Evolutionary conservation across 2,329 filamentous ascomycete species (phyloP).

Genomic region (Fusarium keratoplasticum): DNA sequence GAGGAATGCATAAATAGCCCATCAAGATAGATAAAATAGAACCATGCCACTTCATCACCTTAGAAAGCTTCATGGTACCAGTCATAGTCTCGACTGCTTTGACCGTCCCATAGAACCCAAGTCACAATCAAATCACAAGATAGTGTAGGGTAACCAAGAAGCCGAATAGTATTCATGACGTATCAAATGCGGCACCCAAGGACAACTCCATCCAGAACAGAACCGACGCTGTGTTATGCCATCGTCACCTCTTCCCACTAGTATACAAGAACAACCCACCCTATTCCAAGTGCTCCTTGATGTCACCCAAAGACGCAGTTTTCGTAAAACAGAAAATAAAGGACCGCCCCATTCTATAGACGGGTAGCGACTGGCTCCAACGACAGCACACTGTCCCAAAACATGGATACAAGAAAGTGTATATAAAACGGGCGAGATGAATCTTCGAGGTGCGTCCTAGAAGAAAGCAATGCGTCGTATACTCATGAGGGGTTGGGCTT

Average conservation of each 20-base stretch:
- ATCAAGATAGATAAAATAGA: background rate
- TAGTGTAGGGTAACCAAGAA: constrained; percentile 9
- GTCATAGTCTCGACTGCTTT: background rate
- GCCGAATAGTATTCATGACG: background rate
- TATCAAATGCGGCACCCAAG: constrained; percentile 19
- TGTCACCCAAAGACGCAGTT: constrained; percentile 21
- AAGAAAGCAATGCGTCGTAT: constrained; percentile 18
- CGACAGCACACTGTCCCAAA: constrained; percentile 11
- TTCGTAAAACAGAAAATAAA: constrained; percentile 16
- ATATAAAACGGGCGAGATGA: background rate
- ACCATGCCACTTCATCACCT: background rate
- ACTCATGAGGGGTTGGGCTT: constrained; percentile 25
- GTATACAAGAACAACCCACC: constrained; percentile 24
- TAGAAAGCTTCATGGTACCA: background rate
- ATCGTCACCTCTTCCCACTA: constrained; percentile 17
- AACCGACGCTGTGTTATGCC: constrained; percentile 27
- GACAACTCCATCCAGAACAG: constrained; percentile 29
- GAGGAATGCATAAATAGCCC: background rate
- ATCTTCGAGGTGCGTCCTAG: background rate
- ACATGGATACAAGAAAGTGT: constrained; percentile 29
- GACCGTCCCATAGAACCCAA: background rate
- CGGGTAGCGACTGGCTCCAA: background rate
- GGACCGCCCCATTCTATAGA: constrained; percentile 26
- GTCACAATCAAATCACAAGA: background rate
- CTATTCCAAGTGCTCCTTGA: constrained; percentile 7